Evolutionary conservation across 1,284 basidiomycete species (phyloP).

Genomic region (Dichomitus squalens): DNA sequence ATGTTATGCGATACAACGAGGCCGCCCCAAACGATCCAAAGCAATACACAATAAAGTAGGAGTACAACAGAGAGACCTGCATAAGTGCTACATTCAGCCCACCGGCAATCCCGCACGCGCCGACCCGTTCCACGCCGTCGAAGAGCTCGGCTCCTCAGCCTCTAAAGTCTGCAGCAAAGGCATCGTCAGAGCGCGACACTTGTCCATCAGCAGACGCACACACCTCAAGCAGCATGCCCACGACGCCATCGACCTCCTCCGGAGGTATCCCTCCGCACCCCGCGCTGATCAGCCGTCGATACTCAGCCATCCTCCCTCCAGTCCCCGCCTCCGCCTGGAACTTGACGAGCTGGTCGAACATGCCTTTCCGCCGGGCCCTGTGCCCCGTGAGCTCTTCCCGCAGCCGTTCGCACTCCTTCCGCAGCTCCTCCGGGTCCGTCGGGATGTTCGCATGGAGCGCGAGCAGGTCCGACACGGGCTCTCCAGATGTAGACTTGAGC

Average conservation of each 20-base stretch:
- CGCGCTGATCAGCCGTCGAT: constrained; percentile 82
- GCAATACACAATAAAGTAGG: constrained; percentile 20
- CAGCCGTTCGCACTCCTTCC: constrained; percentile 60
- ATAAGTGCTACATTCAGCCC: constrained; percentile 12
- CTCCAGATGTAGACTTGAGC: constrained; percentile 49
- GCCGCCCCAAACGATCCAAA: constrained; percentile 11
- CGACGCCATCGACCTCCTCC: constrained; percentile 82
- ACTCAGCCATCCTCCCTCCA: constrained; percentile 84
- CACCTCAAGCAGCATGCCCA: constrained; percentile 85
- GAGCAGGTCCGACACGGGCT: constrained; percentile 67
- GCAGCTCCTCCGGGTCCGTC: constrained; percentile 57
- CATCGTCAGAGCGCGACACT: constrained; percentile 1
- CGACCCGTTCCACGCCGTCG: constrained; percentile 41
- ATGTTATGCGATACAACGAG: constrained; percentile 14
- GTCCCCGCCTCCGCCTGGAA: constrained; percentile 90
- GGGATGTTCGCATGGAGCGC: constrained; percentile 60
- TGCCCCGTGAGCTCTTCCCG: constrained; percentile 67
- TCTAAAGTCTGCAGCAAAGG: constrained; percentile 59
- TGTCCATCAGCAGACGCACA: constrained; percentile 25
- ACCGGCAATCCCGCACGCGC: constrained; percentile 20
- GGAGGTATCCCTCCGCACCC: constrained; percentile 88
- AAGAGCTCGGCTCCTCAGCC: constrained; percentile 60
- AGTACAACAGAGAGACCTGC: constrained; percentile 15
- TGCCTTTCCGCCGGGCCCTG: constrained; percentile 65
- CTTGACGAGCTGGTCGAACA: constrained; percentile 76